phyloP scores from a whole-genome alignment of 192 early-diverging fungal species.

The Entomortierella lignicola region DNA sequence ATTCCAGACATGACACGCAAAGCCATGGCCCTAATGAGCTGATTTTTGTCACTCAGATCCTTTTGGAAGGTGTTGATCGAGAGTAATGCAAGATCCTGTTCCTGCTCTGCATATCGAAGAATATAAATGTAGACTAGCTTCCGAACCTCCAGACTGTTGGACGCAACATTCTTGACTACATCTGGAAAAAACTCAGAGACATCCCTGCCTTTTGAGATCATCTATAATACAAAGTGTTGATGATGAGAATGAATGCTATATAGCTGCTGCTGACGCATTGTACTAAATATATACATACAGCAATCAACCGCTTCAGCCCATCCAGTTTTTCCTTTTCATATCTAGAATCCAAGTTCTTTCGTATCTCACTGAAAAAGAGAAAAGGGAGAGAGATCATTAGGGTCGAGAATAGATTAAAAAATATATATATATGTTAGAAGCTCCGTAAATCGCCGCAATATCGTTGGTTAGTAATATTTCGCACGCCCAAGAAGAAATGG shows the following conservation, averaged over 20 bases:
- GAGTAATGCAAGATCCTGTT: slow-evolving; percentile 94
- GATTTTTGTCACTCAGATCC: slow-evolving; percentile 92
- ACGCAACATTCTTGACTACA: slow-evolving; percentile 98
- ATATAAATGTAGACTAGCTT: slow-evolving; percentile 98
- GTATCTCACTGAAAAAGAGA: slow-evolving; percentile 66
- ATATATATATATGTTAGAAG: background rate
- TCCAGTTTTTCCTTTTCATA: slow-evolving; percentile 93
- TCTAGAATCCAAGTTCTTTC: slow-evolving; percentile 80
- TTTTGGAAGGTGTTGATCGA: slow-evolving; percentile 99
- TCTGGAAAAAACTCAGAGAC: slow-evolving; percentile 92
- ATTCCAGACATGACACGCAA: slow-evolving; percentile 96
- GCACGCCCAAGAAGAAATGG: background rate
- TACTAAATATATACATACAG: slow-evolving; percentile 60
- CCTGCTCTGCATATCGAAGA: slow-evolving; percentile 93
- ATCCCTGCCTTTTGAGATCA: slow-evolving; percentile 91
- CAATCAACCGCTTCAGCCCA: slow-evolving; percentile 91
- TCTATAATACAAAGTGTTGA: slow-evolving; percentile 51
- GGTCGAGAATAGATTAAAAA: no score
- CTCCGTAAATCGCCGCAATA: background rate
- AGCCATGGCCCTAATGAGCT: slow-evolving; percentile 94
- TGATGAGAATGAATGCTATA: background rate
- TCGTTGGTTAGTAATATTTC: background rate
- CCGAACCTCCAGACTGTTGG: slow-evolving; percentile 87
- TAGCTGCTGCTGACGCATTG: background rate
- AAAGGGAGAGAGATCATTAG: background rate